Base-by-base conservation (phyloP, 1,139 yeast species). In the Saccharomycopsis hybrid region DNA sequence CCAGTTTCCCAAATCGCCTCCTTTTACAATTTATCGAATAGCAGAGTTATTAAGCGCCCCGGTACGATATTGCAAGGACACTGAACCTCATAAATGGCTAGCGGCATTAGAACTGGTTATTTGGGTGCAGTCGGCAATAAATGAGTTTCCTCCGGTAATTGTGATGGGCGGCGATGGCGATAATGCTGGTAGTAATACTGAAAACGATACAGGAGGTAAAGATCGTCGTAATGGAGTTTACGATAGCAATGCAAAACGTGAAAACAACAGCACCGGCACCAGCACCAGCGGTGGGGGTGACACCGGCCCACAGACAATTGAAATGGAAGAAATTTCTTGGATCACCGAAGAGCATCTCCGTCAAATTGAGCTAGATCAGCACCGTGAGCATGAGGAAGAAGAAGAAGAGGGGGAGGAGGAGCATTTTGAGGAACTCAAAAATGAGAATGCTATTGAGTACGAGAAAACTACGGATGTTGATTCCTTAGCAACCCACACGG, bases 311-410 rank as follows among this genome's bases (percentile, higher is more conserved):
- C 49, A 51, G 24, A 43, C 48, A 3, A 46, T 51, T n/a, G 46
- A 48, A 24, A 51, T 49, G 52, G 54, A 48, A 25, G 38, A 47
- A 4, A 51, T 51, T 8, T 30, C 32, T 4, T 51, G 54, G 54
- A 29, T 51, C 27, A 50, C 53, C 18, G 45, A 47, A 33, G 47
- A 49, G 29, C 51, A 51, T 8, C n/a, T 48, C 30, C 31, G 38
- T 28, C 50, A 53, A 25, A 37, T 42, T 8, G 43, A 36, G 24
- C 37, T 31, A 18, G 31, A 27, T 11, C n/a, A 25, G 9, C 41
- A 32, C 18, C 18, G 18, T 18, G 18, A 18, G 18, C 18, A 18
- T 18, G 18, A 18, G 18, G 18, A 18, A 18, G 18, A 18, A 18
- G 18, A 18, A 18, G 18, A 18, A 18, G 18, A 18, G 18, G 18